Evolutionary conservation across 2,329 filamentous ascomycete species (phyloP).

Genomic region (Macrophomina pseudophaseolina): DNA sequence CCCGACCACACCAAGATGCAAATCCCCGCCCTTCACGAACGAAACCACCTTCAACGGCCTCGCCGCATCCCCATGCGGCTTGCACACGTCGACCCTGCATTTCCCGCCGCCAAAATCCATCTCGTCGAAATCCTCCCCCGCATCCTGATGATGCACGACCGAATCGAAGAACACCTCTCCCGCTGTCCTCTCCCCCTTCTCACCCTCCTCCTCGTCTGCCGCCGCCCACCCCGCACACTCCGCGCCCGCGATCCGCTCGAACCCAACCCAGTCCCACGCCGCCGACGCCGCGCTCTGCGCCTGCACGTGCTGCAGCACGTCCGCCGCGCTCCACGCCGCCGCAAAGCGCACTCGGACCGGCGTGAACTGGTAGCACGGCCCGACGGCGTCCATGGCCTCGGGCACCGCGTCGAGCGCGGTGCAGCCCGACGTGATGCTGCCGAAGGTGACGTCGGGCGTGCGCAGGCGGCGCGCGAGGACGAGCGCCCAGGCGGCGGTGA

Average conservation of each 20-base stretch:
- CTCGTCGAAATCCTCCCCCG: constrained; percentile 59
- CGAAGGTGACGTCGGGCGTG: too few relatives aligned
- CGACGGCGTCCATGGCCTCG: too few relatives aligned
- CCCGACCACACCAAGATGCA: neutral
- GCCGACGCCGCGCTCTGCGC: constrained; percentile 42
- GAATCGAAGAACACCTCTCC: constrained; percentile 41
- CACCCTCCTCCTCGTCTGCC: too few relatives aligned
- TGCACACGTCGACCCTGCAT: constrained; percentile 60
- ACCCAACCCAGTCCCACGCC: constrained; percentile 41
- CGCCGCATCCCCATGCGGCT: constrained; percentile 51
- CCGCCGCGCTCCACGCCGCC: constrained; percentile 50
- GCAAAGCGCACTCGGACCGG: too few relatives aligned
- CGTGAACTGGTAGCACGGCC: too few relatives aligned
- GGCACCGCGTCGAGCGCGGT: too few relatives aligned
- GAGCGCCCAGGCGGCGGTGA: constrained; percentile 71
- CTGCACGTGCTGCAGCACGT: constrained; percentile 44
- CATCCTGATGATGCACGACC: constrained; percentile 45
- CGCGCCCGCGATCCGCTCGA: constrained; percentile 18
- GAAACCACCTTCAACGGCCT: constrained; percentile 23
- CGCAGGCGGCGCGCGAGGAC: constrained; percentile 62
- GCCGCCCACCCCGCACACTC: too few relatives aligned
- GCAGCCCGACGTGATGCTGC: too few relatives aligned
- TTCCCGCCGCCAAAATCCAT: constrained; percentile 48
- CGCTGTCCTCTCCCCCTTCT: too few relatives aligned
- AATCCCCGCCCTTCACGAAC: neutral